Evolutionary conservation across 2,329 filamentous ascomycete species (phyloP).

Genomic region (Exophiala sp.): DNA sequence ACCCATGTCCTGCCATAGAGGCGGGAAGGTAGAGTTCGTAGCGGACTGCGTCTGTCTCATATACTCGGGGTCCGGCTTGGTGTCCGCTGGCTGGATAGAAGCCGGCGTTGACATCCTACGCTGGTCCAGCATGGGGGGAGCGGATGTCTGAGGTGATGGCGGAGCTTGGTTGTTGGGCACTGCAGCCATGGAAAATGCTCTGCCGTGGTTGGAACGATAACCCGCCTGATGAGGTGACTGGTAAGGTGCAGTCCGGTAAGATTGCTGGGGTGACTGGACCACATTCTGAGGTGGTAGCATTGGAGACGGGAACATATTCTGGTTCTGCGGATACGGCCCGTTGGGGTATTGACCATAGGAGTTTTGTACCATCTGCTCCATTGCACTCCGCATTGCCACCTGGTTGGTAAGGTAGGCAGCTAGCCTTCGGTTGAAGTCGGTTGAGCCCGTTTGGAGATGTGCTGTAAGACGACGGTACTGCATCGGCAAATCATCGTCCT

Average conservation of each 20-base stretch:
- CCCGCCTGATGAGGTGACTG: constrained; percentile 34
- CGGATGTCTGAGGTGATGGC: constrained; percentile 37
- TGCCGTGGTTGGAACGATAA: constrained; percentile 20
- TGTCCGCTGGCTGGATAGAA: constrained; percentile 19
- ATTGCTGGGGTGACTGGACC: constrained; percentile 20
- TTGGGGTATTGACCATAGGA: constrained; percentile 39
- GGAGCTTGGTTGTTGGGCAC: constrained; percentile 4
- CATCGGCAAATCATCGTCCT: constrained; percentile 74
- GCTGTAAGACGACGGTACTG: constrained; percentile 63
- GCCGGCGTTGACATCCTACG: constrained; percentile 46
- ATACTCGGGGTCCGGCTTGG: constrained; percentile 23
- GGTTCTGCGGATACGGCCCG: constrained; percentile 36
- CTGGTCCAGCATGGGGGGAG: constrained; percentile 28
- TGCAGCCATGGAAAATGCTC: constrained; percentile 24
- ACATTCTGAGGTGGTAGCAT: constrained; percentile 26
- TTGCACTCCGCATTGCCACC: constrained; percentile 52
- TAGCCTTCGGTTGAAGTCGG: constrained; percentile 60
- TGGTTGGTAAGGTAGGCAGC: constrained; percentile 58
- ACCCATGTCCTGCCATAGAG: constrained; percentile 32
- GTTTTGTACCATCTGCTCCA: constrained; percentile 44
- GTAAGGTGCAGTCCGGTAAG: constrained; percentile 44
- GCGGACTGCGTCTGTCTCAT: constrained; percentile 29
- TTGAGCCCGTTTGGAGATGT: constrained; percentile 58
- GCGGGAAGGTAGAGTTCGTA: constrained; percentile 22
- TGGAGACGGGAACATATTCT: constrained; percentile 34